Base-by-base conservation (phyloP, 805 yeast species). In the Starmera dryadoides region DNA sequence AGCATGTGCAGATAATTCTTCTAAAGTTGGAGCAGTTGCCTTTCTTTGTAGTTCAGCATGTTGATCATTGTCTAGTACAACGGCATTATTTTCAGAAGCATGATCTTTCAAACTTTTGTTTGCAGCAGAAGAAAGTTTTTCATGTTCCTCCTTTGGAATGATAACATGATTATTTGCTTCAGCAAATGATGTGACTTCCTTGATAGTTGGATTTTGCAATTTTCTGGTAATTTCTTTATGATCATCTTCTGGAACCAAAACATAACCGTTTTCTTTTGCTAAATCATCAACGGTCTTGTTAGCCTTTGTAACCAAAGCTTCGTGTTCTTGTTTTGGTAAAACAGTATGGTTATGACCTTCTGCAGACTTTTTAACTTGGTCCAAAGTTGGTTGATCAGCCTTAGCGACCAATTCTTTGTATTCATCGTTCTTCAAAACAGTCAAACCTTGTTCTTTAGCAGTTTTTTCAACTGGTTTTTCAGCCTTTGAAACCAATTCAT, bases 161-260 rank as follows among this genome's bases (percentile, higher is more conserved):
- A 34, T 21, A 12, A 26, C 17, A 32, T 37, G 40, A 1, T 50
- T 52, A 7, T 42, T 42, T 6, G 33, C 9, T 16, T n/a, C 32
- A 2, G 60, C 59, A 28, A 43, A 49, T 8, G 39, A 38, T 8
- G 34, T 19, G 11, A 54, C 26, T 17, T 40, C 50, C 4, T 47
- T 44, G 9, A 21, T 18, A 4, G 52, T 33, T n/a, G 63, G 63
- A 10, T 43, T 37, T 20, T 50, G 44, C 7, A 48, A 41, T 6
- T 37, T 34, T 2, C 40, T 25, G 22, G 35, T 10, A 12, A 49
- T 17, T 15, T 40, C 45, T 5, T 40, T 22, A 28, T 38, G 33
- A 1, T 45, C 50, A 15, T 31, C 32, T 4, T 32, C n/a, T 6
- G 40, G 33, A 6, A 49, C 6, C 12, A 48, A 33, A n/a, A 36